These are phyloP conservation scores for Cnidoscolus chayamansa DNA, from an alignment of 441 rosid species.

Conservation along the genomic window DNA sequence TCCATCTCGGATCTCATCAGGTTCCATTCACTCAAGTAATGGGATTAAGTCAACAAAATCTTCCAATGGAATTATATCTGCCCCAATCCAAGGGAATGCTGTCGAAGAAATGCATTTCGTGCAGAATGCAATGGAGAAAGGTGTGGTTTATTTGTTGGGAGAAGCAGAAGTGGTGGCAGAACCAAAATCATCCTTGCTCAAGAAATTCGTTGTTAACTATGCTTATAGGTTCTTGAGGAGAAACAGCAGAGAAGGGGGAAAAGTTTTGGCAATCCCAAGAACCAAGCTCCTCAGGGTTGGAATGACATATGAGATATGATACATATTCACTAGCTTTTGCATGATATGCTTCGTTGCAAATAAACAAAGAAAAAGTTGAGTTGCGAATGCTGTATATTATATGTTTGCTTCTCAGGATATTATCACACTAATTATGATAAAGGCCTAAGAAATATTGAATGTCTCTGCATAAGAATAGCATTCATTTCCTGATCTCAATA, in stretches of 20 bases:
- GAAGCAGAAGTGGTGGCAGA: slow-evolving; percentile 62
- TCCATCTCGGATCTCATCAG: slow-evolving; percentile 14
- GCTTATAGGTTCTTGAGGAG: slow-evolving; percentile 55
- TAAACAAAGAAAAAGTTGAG: too few relatives aligned
- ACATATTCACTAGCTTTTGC: not conserved
- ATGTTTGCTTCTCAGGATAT: not conserved
- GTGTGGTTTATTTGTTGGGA: slow-evolving; percentile 56
- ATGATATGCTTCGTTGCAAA: not conserved
- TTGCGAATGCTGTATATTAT: too few relatives aligned
- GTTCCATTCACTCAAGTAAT: slow-evolving; percentile 28
- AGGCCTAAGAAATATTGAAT: not conserved
- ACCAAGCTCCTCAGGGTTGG: slow-evolving; percentile 67
- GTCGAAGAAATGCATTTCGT: slow-evolving; percentile 32
- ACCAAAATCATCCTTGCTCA: slow-evolving; percentile 48
- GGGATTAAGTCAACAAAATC: slow-evolving; percentile 21
- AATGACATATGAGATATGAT: slow-evolving; percentile 73
- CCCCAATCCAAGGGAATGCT: slow-evolving; percentile 25
- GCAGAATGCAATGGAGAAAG: too few relatives aligned
- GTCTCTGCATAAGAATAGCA: not conserved
- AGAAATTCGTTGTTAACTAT: slow-evolving; percentile 60
- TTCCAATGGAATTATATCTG: slow-evolving; percentile 25
- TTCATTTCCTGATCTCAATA: too few relatives aligned
- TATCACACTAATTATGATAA: not conserved
- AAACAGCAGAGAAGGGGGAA: slow-evolving; percentile 58
- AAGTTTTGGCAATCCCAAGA: slow-evolving; percentile 51